A percentile compares a stretch with the other conserved stretches of the same genome.
Conservation (phyloP, 1,284 basidiomycete genomes). For the Mycosarcoma mackinlayi region DNA sequence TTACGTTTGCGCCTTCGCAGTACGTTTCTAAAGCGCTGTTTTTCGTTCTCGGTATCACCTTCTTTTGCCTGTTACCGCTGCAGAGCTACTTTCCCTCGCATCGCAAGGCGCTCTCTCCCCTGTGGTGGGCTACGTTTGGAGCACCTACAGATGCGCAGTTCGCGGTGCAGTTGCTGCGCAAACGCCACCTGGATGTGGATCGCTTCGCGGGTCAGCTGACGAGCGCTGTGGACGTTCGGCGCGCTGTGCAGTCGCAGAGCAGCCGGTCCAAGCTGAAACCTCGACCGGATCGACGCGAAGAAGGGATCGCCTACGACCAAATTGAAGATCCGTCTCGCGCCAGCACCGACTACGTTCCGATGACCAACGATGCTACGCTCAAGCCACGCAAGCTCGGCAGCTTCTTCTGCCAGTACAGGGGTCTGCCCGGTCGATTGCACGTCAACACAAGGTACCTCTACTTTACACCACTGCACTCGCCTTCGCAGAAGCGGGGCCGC, state of each 20-base stretch:
- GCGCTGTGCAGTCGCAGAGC: conserved; percentile 20
- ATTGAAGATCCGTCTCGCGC: conserved; percentile 44
- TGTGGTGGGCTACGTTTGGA: conserved; percentile 67
- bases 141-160: conserved; percentile 67
- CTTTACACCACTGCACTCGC: conserved; percentile 63
- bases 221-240: conserved; percentile 36
- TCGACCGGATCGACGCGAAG: conserved; percentile 39
- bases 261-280: conserved; percentile 20
- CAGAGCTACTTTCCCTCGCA: conserved; percentile 67
- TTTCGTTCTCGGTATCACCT: conserved; percentile 61
- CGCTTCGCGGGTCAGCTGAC: conserved; percentile 22
- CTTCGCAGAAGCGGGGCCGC: conserved; percentile 44
- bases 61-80: conserved; percentile 63
- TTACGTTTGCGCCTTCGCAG: conserved; percentile 57
- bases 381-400: conserved; percentile 62
- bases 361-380: conserved; percentile 33
- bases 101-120: conserved; percentile 62
- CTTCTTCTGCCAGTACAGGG: conserved; percentile 67
- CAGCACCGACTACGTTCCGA: conserved; percentile 46
- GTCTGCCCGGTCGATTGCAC: conserved; percentile 63
- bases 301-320: conserved; percentile 42
- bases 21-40: conserved; percentile 56
- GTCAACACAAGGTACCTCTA: conserved; percentile 62
- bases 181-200: conserved; percentile 53
- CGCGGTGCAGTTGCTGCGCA: conserved; percentile 63